These are phyloP conservation scores for Gynochthodes officinalis DNA, from an alignment of 257 asterid species.

Conservation along the genomic window DNA sequence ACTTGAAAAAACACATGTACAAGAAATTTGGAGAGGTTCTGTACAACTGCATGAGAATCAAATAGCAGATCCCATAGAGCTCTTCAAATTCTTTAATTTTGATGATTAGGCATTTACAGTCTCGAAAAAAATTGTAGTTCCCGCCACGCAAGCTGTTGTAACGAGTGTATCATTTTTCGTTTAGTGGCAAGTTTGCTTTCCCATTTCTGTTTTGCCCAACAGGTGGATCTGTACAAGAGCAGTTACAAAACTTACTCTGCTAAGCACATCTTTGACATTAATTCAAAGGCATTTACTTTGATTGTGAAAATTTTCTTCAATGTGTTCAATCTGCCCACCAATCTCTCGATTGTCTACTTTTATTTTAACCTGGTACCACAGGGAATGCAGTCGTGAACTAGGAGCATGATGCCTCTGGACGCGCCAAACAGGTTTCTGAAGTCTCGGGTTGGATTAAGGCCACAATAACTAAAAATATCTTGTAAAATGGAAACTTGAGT, in stretches of 20 bases:
- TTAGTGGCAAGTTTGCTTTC: background rate
- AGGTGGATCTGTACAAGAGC: conserved; percentile 9
- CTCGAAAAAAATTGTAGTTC: too few relatives aligned
- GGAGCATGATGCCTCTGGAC: background rate
- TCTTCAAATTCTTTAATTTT: conserved; percentile 20
- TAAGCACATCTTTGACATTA: too few relatives aligned
- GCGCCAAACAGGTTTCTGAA: background rate
- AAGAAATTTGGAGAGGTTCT: conserved; percentile 89
- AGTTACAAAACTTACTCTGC: background rate
- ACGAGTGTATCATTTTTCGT: conserved; percentile 8
- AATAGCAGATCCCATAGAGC: conserved; percentile 31
- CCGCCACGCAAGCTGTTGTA: background rate
- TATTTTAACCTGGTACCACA: too few relatives aligned
- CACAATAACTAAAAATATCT: too few relatives aligned
- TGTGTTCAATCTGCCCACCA: background rate
- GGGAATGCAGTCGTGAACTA: too few relatives aligned
- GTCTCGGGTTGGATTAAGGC: background rate
- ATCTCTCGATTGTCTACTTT: too few relatives aligned
- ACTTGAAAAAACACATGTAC: conserved; percentile 82
- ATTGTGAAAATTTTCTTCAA: background rate
- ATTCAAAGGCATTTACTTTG: background rate
- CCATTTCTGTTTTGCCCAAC: background rate
- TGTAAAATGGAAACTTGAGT: background rate
- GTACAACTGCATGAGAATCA: conserved; percentile 78
- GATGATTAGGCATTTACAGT: background rate